Base-by-base conservation (phyloP, 2,329 filamentous ascomycete species). In the Sclerotinia nivalis region DNA sequence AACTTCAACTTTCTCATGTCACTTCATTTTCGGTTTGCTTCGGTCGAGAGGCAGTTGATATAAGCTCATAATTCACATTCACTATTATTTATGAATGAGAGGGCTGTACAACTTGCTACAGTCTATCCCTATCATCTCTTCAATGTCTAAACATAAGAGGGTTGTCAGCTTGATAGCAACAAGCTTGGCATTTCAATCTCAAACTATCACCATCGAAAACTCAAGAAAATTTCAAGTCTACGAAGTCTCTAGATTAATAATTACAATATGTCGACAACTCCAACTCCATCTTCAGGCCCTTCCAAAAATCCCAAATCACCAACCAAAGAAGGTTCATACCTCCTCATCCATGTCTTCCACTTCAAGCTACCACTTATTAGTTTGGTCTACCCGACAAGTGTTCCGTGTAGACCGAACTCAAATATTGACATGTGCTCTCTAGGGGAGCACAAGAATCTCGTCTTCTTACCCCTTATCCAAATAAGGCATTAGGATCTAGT, bases 361-460 rank as follows among this genome's bases (percentile, higher is more conserved):
- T 66, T 47, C 13, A 22, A 20, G 7, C 25, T 31, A 10, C 28
- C 5, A 20, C 6, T 34, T 45, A 10, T 34, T n/a, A 34, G 64
- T n/a, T 31, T 65, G 25, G 34, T 65, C 34, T 65, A 52, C 47
- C n/a, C 25, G 40, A 45, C 50, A 56, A 66, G 64, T 34, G 34
- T 45, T 31, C 37, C 13, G 37, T 43, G n/a, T 56, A 58, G 64
- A 56, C 25, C 25, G 28, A 28, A 31, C 62, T 66, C 28, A 66
- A 66, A 31, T 22, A 45, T 66, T 56, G 20, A 34, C 62, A 22
- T 31, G n/a, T 56, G 37, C 34, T 45, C n/a, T n/a, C 5, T 22
- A 20, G 20, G 9, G 25, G 7, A 54, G n/a, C 34, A 28, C 28
- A 22, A n/a, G 31, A 37, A 25, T 40, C 8, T 52, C 31, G n/a